phyloP scores from a whole-genome alignment of 495 filamentous ascomycete genomes.

The Lineolata rhizophorae region DNA sequence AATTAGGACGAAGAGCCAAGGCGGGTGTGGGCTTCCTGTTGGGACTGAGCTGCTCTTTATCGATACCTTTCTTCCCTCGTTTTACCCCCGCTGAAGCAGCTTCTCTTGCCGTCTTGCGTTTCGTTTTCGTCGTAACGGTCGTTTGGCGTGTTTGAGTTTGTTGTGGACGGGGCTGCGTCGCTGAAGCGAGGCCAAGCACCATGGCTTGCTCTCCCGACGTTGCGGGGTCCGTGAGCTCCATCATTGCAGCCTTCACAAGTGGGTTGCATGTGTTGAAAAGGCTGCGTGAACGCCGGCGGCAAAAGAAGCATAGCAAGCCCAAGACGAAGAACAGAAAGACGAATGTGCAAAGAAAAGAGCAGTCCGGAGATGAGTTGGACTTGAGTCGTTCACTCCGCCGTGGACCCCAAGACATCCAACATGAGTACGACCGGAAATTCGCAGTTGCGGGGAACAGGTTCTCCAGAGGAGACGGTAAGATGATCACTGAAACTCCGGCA shows the following conservation, averaged over 20 bases:
- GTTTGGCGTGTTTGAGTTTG: too few relatives aligned
- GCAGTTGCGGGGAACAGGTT: slow-evolving; percentile 11
- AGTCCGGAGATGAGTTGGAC: slow-evolving; percentile 8
- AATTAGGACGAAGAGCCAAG: too few relatives aligned
- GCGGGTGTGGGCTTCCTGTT: too few relatives aligned
- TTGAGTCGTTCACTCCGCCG: slow-evolving; percentile 12
- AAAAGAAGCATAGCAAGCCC: slow-evolving; percentile 11
- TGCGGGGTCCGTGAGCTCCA: slow-evolving; percentile 7
- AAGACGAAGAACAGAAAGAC: slow-evolving; percentile 6
- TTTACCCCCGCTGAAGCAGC: too few relatives aligned
- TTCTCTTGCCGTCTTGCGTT: too few relatives aligned
- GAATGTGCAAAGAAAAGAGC: slow-evolving; percentile 1
- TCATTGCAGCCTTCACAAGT: slow-evolving; percentile 12
- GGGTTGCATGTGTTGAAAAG: slow-evolving; percentile 12
- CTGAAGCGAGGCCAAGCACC: too few relatives aligned
- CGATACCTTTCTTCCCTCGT: too few relatives aligned
- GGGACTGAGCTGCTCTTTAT: too few relatives aligned
- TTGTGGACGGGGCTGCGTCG: too few relatives aligned
- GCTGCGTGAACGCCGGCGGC: slow-evolving; percentile 8
- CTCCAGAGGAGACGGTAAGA: slow-evolving; percentile 17
- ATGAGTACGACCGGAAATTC: slow-evolving; percentile 12
- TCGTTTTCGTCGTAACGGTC: too few relatives aligned
- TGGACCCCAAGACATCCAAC: slow-evolving; percentile 15
- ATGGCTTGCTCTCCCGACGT: too few relatives aligned
- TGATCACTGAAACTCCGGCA: not conserved